Conservation (phyloP, 495 filamentous ascomycete genomes). For the Tuber aestivum region DNA sequence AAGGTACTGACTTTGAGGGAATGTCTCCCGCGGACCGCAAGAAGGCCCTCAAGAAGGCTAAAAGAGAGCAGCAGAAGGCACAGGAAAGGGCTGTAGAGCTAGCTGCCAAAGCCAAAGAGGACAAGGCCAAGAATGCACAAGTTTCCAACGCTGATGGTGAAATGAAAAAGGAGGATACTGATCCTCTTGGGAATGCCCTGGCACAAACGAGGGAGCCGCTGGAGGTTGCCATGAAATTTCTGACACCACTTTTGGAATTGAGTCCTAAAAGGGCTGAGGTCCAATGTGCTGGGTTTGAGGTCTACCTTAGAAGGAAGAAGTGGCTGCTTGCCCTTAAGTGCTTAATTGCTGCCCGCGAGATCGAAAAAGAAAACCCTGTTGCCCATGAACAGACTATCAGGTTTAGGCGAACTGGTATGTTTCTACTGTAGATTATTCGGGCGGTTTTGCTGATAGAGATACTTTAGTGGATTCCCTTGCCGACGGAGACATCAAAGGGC, state of each 20-base stretch:
- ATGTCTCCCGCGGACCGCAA: constrained; percentile 69
- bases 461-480: constrained; percentile 27
- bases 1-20: constrained; percentile 48
- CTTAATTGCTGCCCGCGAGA: constrained; percentile 61
- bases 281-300: constrained; percentile 83
- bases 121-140: constrained; percentile 53
- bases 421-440: background rate
- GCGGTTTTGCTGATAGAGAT: constrained; percentile 5
- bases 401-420: constrained; percentile 57
- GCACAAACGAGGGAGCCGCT: constrained; percentile 74
- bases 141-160: constrained; percentile 48
- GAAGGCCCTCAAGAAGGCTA: constrained; percentile 93
- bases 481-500: constrained; percentile 36
- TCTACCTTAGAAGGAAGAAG: constrained; percentile 72
- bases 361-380: constrained; percentile 66
- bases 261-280: constrained; percentile 74
- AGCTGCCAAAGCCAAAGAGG: constrained; percentile 65
- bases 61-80: constrained; percentile 77
- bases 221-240: constrained; percentile 78
- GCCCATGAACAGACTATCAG: constrained; percentile 69
- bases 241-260: constrained; percentile 71
- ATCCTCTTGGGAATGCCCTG: constrained; percentile 74
- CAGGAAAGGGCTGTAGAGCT: constrained; percentile 73
- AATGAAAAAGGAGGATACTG: constrained; percentile 73
- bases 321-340: constrained; percentile 75